Evolutionary conservation across 176 grass and related monocot species (phyloP).

Genomic region (Pontederia crassipes): DNA sequence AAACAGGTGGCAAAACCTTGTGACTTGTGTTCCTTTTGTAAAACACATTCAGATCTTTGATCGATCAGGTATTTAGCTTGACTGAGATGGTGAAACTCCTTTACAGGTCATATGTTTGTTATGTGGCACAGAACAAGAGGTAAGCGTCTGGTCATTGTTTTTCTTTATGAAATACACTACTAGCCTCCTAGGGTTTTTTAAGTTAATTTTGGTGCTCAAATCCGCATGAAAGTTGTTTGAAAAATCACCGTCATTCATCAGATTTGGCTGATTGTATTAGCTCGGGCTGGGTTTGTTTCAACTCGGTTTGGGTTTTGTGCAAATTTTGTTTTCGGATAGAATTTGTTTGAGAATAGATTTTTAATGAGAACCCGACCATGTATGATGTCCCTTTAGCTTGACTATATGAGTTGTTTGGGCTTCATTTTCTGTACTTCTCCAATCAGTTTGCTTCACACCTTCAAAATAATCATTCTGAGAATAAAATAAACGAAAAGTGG

Average conservation of each 20-base stretch:
- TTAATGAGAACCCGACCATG: too few relatives aligned
- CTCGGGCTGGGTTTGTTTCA: too few relatives aligned
- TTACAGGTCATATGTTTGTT: constrained; percentile 74
- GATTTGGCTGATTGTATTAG: too few relatives aligned
- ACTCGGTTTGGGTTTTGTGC: too few relatives aligned
- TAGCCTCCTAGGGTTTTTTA: background rate
- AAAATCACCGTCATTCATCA: background rate
- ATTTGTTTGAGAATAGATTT: too few relatives aligned
- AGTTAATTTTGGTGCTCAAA: background rate
- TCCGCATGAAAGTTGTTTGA: background rate
- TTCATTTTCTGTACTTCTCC: too few relatives aligned
- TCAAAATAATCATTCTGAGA: too few relatives aligned
- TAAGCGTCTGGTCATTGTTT: background rate
- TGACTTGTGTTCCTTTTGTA: constrained; percentile 5
- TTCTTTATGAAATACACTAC: background rate
- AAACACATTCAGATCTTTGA: background rate
- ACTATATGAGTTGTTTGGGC: too few relatives aligned
- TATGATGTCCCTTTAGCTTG: too few relatives aligned
- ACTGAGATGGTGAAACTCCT: background rate
- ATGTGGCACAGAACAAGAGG: constrained; percentile 86
- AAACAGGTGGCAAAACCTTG: constrained; percentile 18
- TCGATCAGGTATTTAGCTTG: background rate
- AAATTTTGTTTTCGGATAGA: too few relatives aligned
- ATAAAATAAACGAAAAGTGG: too few relatives aligned
- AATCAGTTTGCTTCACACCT: too few relatives aligned